phyloP scores from a whole-genome alignment of 768 basidiomycete species.

The Suillus discolor region DNA sequence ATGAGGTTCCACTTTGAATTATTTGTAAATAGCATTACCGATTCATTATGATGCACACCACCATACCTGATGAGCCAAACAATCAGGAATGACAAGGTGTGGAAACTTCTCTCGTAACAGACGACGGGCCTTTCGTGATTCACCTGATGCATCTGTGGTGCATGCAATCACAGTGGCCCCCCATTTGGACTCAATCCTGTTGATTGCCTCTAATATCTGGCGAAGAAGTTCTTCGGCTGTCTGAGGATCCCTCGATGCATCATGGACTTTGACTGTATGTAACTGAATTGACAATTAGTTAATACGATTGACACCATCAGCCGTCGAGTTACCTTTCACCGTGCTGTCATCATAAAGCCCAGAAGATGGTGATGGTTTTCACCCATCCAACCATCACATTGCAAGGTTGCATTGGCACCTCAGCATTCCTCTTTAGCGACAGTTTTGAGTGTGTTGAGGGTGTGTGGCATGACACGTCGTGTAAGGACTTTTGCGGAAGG shows the following conservation, averaged over 20 bases:
- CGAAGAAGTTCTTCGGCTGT: conserved; percentile 34
- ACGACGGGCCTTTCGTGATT: conserved; percentile 30
- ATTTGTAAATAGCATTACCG: too few species aligned
- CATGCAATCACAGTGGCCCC: conserved; percentile 26
- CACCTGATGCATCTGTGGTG: conserved; percentile 37
- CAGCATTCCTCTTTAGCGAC: conserved; percentile 4
- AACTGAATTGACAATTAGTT: conserved; percentile 19
- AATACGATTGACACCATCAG: too few species aligned
- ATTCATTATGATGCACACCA: background rate
- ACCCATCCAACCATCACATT: conserved; percentile 41
- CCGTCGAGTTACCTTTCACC: conserved; percentile 20
- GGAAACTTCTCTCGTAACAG: conserved; percentile 23
- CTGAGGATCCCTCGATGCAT: conserved; percentile 35
- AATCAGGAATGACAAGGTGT: conserved; percentile 33
- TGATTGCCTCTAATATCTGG: conserved; percentile 21
- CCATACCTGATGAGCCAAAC: conserved; percentile 41
- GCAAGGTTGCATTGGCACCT: conserved; percentile 29
- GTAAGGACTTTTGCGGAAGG: conserved; percentile 28
- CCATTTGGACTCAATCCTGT: conserved; percentile 25
- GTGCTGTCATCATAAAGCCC: conserved; percentile 35
- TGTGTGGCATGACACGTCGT: conserved; percentile 23
- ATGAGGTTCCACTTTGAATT: too few species aligned
- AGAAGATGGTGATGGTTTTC: conserved; percentile 33
- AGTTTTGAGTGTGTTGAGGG: background rate
- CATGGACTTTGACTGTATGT: conserved; percentile 33